Percentiles rank a stretch among this genome's conserved stretches.
phyloP scores from a whole-genome alignment of 371 early-diverging fungal species.

The Capillidium heterosporum region DNA sequence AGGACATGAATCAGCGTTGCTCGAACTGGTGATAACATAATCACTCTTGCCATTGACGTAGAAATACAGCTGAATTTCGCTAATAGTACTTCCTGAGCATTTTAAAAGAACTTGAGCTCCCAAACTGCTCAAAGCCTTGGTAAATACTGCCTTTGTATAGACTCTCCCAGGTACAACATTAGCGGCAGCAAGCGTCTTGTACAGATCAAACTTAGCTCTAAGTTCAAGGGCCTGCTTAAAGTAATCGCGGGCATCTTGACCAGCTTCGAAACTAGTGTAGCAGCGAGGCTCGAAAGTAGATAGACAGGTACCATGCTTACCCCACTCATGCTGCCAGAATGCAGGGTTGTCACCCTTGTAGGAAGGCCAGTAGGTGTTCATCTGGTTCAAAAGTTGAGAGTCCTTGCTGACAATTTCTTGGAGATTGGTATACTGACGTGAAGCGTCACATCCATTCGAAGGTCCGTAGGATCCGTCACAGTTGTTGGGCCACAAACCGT shows the following conservation, averaged over 20 bases:
- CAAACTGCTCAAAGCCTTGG: constrained; percentile 24
- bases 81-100: constrained; percentile 16
- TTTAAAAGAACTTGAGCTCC: constrained; percentile 24
- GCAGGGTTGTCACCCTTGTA: constrained; percentile 29
- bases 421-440: constrained; percentile 28
- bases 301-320: constrained; percentile 65
- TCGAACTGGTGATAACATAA: constrained; percentile 8
- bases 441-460: constrained; percentile 37
- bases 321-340: constrained; percentile 46
- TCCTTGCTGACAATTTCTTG: constrained; percentile 17
- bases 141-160: constrained; percentile 24
- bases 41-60: constrained; percentile 12
- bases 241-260: constrained; percentile 35
- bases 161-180: constrained; percentile 42
- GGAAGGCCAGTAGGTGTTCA: constrained; percentile 58
- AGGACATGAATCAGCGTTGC: background rate
- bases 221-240: constrained; percentile 28
- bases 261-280: constrained; percentile 14
- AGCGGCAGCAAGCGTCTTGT: constrained; percentile 23
- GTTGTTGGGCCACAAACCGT: constrained; percentile 68
- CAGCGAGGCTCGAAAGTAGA: constrained; percentile 40
- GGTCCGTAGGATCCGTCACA: constrained; percentile 40
- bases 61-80: constrained; percentile 18
- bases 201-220: constrained; percentile 34
- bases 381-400: constrained; percentile 20